phyloP scores from a whole-genome alignment of 768 basidiomycete genomes.

The Mycena floridula region DNA sequence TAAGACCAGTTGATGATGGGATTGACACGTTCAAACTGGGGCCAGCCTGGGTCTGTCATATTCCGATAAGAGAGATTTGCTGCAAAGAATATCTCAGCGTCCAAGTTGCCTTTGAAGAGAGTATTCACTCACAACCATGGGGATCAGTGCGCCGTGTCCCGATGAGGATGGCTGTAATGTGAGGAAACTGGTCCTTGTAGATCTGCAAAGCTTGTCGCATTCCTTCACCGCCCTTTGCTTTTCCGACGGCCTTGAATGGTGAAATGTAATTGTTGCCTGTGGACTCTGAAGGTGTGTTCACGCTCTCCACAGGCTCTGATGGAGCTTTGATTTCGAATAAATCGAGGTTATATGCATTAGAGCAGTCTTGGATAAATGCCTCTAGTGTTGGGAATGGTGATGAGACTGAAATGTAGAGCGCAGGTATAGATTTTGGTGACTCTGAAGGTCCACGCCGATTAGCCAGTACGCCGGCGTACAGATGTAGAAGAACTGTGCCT shows the following conservation, averaged over 20 bases:
- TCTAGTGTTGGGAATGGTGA: conserved; percentile 86
- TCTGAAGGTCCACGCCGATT: conserved; percentile 28
- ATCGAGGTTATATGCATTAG: conserved; percentile 64
- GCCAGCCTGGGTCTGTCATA: conserved; percentile 89
- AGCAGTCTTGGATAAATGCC: conserved; percentile 66
- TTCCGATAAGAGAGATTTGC: conserved; percentile 67
- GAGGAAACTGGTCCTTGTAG: conserved; percentile 63
- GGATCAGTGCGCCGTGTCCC: conserved; percentile 90
- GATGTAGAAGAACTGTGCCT: conserved; percentile 95
- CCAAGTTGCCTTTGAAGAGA: conserved; percentile 1
- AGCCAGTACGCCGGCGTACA: conserved; percentile 72
- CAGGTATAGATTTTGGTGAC: conserved; percentile 42
- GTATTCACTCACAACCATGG: conserved; percentile 75
- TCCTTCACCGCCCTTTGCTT: conserved; percentile 52
- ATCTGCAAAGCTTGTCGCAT: conserved; percentile 75
- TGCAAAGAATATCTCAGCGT: conserved; percentile 20
- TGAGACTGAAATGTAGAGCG: conserved; percentile 86
- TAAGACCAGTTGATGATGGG: conserved; percentile 97
- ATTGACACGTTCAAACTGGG: conserved; percentile 82
- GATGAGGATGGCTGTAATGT: conserved; percentile 77
- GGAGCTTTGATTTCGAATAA: conserved; percentile 54
- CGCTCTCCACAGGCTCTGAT: conserved; percentile 40
- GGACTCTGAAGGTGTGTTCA: conserved; percentile 28
- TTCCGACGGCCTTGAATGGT: conserved; percentile 40
- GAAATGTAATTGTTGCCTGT: conserved; percentile 19